Percentiles rank a stretch among this genome's conserved stretches.
phyloP scores from a whole-genome alignment of 2,329 filamentous ascomycete species.

The Ilyonectria destructans region DNA sequence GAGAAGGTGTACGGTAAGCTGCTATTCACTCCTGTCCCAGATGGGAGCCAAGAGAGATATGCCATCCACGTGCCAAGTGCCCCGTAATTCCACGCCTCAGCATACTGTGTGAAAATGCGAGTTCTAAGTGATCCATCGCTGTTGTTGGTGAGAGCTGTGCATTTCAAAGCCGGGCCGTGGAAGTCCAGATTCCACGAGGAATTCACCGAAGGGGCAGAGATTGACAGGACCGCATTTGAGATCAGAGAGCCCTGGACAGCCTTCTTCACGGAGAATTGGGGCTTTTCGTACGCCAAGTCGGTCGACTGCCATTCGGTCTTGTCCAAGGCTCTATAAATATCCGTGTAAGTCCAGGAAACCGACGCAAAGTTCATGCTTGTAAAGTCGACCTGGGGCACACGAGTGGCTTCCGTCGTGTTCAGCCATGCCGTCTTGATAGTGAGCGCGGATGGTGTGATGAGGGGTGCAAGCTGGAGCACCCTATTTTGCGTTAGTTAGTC shows the following conservation, averaged over 20 bases:
- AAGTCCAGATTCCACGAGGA: constrained; percentile 4
- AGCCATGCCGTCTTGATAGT: constrained; percentile 6
- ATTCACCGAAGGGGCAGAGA: constrained; percentile 1
- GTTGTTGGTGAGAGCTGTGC: neutral
- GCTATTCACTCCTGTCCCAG: neutral
- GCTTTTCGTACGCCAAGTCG: neutral
- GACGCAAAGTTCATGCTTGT: constrained; percentile 18
- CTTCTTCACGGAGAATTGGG: constrained; percentile 4
- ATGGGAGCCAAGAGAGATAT: constrained; percentile 10
- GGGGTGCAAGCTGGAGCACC: constrained; percentile 8
- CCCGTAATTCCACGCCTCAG: neutral
- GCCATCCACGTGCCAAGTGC: neutral
- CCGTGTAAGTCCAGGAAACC: neutral
- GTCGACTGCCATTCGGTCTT: constrained; percentile 10
- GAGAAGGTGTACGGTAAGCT: neutral
- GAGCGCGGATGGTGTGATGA: constrained; percentile 9
- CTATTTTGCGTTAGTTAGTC: neutral
- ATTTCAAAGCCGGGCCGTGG: neutral
- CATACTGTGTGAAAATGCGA: constrained; percentile 3
- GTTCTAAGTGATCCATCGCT: neutral
- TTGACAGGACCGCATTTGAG: neutral
- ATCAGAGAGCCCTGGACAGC: constrained; percentile 12
- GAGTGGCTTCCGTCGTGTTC: neutral
- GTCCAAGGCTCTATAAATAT: neutral
- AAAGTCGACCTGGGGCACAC: constrained; percentile 4